phyloP scores from a whole-genome alignment of 495 filamentous ascomycete species.

The Neurospora pannonica region DNA sequence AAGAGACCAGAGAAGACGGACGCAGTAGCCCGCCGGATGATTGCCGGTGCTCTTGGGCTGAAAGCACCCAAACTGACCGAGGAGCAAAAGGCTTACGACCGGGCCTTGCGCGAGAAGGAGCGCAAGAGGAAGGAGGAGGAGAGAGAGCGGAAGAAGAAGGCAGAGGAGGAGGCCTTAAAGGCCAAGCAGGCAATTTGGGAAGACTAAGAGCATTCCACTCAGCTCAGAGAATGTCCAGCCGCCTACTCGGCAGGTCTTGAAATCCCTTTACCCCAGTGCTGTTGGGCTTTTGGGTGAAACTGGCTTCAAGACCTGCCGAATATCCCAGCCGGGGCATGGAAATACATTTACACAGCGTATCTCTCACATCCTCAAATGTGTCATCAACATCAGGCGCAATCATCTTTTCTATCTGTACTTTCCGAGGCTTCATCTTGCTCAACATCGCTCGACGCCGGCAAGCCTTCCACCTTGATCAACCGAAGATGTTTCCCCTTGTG shows the following conservation, averaged over 20 bases:
- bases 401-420: neutral
- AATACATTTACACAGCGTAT: neutral
- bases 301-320: neutral
- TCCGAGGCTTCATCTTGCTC: neutral
- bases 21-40: conserved; percentile 81
- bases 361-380: neutral
- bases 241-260: neutral
- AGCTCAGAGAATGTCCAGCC: neutral
- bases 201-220: conserved; percentile 37
- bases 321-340: neutral
- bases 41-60: conserved; percentile 80
- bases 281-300: no score
- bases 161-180: conserved; percentile 58
- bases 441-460: neutral
- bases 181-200: conserved; percentile 76
- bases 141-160: conserved; percentile 52
- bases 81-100: conserved; percentile 82
- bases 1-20: conserved; percentile 82
- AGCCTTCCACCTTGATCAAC: neutral
- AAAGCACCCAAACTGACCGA: conserved; percentile 72
- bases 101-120: conserved; percentile 76
- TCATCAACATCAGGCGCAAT: neutral
- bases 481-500: conserved; percentile 45
- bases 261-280: neutral
- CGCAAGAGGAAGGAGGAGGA: conserved; percentile 65